Evolutionary conservation across 768 basidiomycete genomes (phyloP).

Genomic region (Sarcomyxa edulis): DNA sequence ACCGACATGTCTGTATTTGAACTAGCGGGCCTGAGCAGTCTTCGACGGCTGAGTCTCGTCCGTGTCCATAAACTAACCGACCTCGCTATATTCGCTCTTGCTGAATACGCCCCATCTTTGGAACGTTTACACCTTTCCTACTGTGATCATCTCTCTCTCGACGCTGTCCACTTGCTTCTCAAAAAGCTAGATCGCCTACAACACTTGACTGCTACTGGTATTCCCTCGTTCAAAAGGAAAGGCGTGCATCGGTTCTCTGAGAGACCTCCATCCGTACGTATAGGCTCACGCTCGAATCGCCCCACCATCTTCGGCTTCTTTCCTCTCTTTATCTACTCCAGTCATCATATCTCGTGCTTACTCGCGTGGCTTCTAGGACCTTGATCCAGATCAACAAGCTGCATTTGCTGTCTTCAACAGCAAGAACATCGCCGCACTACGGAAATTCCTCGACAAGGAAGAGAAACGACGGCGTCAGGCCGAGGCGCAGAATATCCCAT

Average conservation of each 20-base stretch:
- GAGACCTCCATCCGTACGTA: constrained; percentile 55
- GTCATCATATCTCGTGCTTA: neutral
- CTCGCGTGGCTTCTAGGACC: constrained; percentile 38
- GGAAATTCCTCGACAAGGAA: constrained; percentile 71
- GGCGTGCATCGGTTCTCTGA: constrained; percentile 80
- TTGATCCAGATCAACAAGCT: constrained; percentile 59
- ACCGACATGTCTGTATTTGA: constrained; percentile 86
- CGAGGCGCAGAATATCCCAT: constrained; percentile 57
- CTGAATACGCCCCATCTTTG: constrained; percentile 62
- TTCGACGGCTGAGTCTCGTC: constrained; percentile 76
- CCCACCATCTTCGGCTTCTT: constrained; percentile 4
- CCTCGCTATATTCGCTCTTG: constrained; percentile 72
- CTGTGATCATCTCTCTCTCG: constrained; percentile 75
- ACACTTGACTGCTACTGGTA: constrained; percentile 76
- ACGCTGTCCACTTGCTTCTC: constrained; percentile 68
- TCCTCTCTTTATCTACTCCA: constrained; percentile 6
- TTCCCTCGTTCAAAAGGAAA: constrained; percentile 63
- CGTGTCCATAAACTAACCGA: constrained; percentile 83
- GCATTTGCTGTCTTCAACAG: constrained; percentile 81
- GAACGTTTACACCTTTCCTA: constrained; percentile 85
- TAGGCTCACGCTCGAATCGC: too few species aligned
- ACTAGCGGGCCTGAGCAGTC: constrained; percentile 59
- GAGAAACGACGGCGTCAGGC: constrained; percentile 49
- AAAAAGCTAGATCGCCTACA: constrained; percentile 54
- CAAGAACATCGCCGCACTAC: constrained; percentile 54